phyloP scores from a whole-genome alignment of 306 rosid genomes.

The Potentilla sterilis region DNA sequence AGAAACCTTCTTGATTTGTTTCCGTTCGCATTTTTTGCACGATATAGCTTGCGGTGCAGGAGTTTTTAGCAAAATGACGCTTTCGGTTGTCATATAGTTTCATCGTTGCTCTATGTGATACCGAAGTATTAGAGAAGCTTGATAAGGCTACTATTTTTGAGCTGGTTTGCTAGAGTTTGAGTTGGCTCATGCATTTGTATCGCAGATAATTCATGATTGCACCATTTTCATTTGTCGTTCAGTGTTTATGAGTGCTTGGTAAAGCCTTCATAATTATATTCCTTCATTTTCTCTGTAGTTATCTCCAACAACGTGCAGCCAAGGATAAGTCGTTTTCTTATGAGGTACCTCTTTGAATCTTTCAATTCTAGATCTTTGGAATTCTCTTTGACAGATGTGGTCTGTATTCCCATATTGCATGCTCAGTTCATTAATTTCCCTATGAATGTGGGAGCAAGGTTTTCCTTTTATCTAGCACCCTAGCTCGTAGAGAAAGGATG shows the following conservation, averaged over 20 bases:
- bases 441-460: background rate
- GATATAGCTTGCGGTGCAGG: background rate
- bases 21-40: background rate
- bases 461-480: background rate
- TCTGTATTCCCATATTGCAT: background rate
- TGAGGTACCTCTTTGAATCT: slow-evolving; percentile 54
- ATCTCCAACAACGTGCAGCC: slow-evolving; percentile 71
- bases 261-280: slow-evolving; percentile 9
- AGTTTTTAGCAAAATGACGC: background rate
- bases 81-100: background rate
- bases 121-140: too few relatives aligned
- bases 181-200: background rate
- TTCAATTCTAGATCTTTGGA: slow-evolving; percentile 3
- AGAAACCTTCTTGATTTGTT: too few relatives aligned
- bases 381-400: background rate
- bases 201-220: background rate
- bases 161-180: background rate
- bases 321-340: slow-evolving; percentile 82
- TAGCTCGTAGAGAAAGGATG: background rate
- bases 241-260: background rate
- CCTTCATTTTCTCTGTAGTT: slow-evolving; percentile 51
- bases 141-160: background rate
- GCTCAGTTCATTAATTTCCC: background rate
- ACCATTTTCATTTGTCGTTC: background rate
- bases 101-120: background rate